Percentiles rank a stretch among this genome's conserved stretches.
phyloP scores from a whole-genome alignment of 768 basidiomycete species.

The Agaricus sinodeliciosus region DNA sequence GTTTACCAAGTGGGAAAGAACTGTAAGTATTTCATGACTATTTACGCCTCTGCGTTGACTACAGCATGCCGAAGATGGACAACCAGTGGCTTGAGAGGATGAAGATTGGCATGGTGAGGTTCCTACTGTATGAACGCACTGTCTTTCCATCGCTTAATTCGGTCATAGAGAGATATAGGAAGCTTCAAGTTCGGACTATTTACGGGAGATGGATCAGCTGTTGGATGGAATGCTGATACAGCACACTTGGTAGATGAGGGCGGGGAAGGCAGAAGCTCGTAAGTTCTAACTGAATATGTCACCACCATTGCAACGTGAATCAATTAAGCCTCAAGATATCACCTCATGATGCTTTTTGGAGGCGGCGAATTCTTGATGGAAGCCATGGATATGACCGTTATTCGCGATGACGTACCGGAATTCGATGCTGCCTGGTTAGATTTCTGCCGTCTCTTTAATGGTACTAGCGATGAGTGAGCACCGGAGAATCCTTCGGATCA shows the following conservation, averaged over 20 bases:
- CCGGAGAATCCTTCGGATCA: not conserved
- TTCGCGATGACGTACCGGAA: slow-evolving; percentile 26
- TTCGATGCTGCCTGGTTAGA: slow-evolving; percentile 35
- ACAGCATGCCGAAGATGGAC: slow-evolving; percentile 21
- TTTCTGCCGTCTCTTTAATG: slow-evolving; percentile 30
- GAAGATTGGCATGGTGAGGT: slow-evolving; percentile 28
- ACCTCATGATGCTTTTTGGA: slow-evolving; percentile 28
- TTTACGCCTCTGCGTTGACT: not conserved
- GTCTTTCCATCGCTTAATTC: not conserved
- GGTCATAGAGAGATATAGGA: slow-evolving; percentile 25
- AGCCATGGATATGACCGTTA: slow-evolving; percentile 25
- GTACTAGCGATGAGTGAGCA: slow-evolving; percentile 26
- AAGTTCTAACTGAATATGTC: slow-evolving; percentile 8
- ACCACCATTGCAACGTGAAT: not conserved
- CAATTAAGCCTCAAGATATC: slow-evolving; percentile 17
- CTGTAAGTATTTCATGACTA: slow-evolving; percentile 15
- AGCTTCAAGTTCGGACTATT: slow-evolving; percentile 30
- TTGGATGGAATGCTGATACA: slow-evolving; percentile 33
- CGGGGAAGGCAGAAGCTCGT: slow-evolving; percentile 26
- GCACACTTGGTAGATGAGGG: slow-evolving; percentile 32
- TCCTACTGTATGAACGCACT: not conserved
- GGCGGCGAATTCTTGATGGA: slow-evolving; percentile 35
- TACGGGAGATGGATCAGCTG: slow-evolving; percentile 28
- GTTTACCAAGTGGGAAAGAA: slow-evolving; percentile 35
- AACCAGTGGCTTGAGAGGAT: slow-evolving; percentile 27